These are phyloP conservation scores for Pseudevernia furfuracea DNA, from an alignment of 495 filamentous ascomycete species.

Conservation along the genomic window DNA sequence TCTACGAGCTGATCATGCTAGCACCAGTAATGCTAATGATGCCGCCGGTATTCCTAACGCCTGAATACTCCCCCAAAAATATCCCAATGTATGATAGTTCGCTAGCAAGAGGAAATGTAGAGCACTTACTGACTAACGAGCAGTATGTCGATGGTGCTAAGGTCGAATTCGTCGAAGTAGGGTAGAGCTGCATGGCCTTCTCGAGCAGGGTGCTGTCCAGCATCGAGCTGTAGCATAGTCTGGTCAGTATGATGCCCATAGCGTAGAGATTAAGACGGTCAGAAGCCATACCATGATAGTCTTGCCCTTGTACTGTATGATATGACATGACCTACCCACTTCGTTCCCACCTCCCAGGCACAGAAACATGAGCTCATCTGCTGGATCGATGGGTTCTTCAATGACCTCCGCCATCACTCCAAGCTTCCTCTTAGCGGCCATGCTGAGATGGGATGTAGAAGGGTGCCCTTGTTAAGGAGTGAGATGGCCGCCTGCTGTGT, in stretches of 20 bases:
- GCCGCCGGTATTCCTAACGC: background rate
- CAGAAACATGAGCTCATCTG: constrained; percentile 87
- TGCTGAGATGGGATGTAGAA: constrained; percentile 27
- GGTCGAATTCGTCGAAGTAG: constrained; percentile 97
- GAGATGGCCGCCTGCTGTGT: background rate
- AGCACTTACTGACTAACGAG: constrained; percentile 91
- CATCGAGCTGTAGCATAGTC: constrained; percentile 63
- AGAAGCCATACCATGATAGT: constrained; percentile 76
- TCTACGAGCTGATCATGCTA: constrained; percentile 4
- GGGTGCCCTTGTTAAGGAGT: background rate
- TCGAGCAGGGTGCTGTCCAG: constrained; percentile 94
- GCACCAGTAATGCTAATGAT: background rate
- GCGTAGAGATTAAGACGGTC: background rate
- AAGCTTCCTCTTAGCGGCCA: constrained; percentile 72
- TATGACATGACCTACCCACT: constrained; percentile 94
- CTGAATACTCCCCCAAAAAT: background rate
- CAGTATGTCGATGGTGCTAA: constrained; percentile 93
- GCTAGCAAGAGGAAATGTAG: constrained; percentile 20
- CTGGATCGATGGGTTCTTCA: constrained; percentile 63
- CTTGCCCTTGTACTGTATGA: constrained; percentile 97
- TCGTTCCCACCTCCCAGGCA: constrained; percentile 94
- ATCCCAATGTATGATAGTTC: background rate
- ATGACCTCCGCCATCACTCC: constrained; percentile 51
- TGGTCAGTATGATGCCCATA: constrained; percentile 22
- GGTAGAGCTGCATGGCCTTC: constrained; percentile 88